A percentile compares a stretch with the other conserved stretches of the same genome.
phyloP scores from a whole-genome alignment of 331 rosid genomes.

The Acacia concinna region DNA sequence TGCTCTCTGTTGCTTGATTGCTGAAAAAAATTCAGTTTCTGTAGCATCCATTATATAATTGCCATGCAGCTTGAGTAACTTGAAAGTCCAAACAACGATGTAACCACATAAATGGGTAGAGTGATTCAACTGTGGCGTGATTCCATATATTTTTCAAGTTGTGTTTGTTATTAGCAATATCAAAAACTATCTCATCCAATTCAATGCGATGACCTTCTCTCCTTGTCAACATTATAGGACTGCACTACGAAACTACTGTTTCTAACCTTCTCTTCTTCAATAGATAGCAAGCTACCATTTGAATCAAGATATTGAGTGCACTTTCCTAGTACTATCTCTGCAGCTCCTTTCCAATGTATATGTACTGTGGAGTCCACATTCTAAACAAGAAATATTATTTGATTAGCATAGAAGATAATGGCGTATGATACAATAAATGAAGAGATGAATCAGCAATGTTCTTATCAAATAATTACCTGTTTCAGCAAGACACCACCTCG shows the following conservation, averaged over 20 bases:
- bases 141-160: slow-evolving; percentile 25
- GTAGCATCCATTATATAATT: slow-evolving; percentile 13
- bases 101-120: slow-evolving; percentile 21
- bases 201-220: slow-evolving; percentile 26
- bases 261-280: slow-evolving; percentile 69
- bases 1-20: slow-evolving; percentile 11
- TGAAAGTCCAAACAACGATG: slow-evolving; percentile 23
- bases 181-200: slow-evolving; percentile 10
- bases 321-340: slow-evolving; percentile 76
- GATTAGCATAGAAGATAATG: slow-evolving; percentile 22
- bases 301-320: slow-evolving; percentile 72
- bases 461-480: slow-evolving; percentile 50
- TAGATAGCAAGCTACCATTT: slow-evolving; percentile 57
- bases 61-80: background rate
- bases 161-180: slow-evolving; percentile 24
- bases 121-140: slow-evolving; percentile 20
- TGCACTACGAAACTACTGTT: slow-evolving; percentile 17
- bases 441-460: slow-evolving; percentile 21
- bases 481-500: slow-evolving; percentile 91
- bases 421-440: slow-evolving; percentile 23
- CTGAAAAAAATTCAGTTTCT: slow-evolving; percentile 17
- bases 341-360: slow-evolving; percentile 99
- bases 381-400: slow-evolving; percentile 26
- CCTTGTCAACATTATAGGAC: slow-evolving; percentile 24
- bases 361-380: slow-evolving; percentile 69